These are phyloP conservation scores for Trypanosoma brucei DNA, from an alignment of 208 protist genomes.

Conservation along the genomic window DNA sequence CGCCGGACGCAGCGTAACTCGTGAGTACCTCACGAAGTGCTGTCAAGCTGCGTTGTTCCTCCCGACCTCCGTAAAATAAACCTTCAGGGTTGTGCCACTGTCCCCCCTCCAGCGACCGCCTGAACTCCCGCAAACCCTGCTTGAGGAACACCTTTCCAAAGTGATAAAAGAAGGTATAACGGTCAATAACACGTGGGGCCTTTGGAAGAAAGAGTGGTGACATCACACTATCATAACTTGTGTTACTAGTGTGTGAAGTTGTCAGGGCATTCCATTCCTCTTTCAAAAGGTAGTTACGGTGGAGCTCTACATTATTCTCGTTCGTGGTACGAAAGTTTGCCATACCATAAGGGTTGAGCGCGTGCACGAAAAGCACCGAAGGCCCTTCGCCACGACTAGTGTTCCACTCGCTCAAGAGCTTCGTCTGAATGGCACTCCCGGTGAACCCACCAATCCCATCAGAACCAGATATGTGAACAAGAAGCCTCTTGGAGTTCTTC, in stretches of 20 bases:
- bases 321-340: conserved; percentile 69
- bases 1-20: conserved; percentile 22
- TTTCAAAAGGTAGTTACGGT: conserved; percentile 67
- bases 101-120: conserved; percentile 48
- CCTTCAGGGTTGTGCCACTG: conserved; percentile 73
- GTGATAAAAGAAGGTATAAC: conserved; percentile 51
- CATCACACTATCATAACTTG: conserved; percentile 46
- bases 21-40: conserved; percentile 50
- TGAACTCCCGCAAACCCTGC: conserved; percentile 41
- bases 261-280: conserved; percentile 51
- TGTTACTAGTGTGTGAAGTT: conserved; percentile 31
- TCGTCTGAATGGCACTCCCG: conserved; percentile 75
- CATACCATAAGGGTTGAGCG: conserved; percentile 87
- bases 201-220: conserved; percentile 22
- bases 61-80: conserved; percentile 68
- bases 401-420: conserved; percentile 65
- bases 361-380: conserved; percentile 82
- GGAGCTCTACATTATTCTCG: conserved; percentile 85
- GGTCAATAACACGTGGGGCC: conserved; percentile 64
- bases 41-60: conserved; percentile 54
- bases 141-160: conserved; percentile 22
- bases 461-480: conserved; percentile 74
- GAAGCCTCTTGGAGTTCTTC: conserved; percentile 36
- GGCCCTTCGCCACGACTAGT: conserved; percentile 36
- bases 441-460: conserved; percentile 85